Evolutionary conservation across 1,284 basidiomycete species (phyloP).

Genomic region (Cystobasidiaceae sp.): DNA sequence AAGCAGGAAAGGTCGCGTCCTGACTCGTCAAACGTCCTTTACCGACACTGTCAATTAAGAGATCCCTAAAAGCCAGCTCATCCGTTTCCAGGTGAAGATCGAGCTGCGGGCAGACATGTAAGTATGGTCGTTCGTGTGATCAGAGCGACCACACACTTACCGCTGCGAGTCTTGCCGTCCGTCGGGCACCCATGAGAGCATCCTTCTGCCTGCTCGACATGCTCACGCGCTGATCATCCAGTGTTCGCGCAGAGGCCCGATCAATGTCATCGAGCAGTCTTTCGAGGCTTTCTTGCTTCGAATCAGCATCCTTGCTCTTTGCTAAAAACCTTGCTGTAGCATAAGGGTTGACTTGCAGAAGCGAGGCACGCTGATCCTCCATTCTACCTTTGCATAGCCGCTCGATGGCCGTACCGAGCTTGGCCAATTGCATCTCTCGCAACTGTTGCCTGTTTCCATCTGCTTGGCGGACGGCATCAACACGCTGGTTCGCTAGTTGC

Average conservation of each 20-base stretch:
- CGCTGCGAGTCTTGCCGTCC: conserved; percentile 1
- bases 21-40: conserved; percentile 39
- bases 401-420: conserved; percentile 42
- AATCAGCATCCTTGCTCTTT: not conserved
- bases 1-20: conserved; percentile 35
- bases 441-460: conserved; percentile 31
- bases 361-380: conserved; percentile 44
- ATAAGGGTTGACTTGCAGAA: conserved; percentile 29
- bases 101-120: no score
- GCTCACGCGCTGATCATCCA: conserved; percentile 63
- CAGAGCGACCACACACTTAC: not conserved
- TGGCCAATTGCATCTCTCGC: conserved; percentile 40
- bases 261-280: conserved; percentile 64
- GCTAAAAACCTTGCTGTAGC: not conserved
- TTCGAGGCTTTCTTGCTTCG: conserved; percentile 51
- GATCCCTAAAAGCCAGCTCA: conserved; percentile 35
- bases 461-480: conserved; percentile 62
- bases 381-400: conserved; percentile 42
- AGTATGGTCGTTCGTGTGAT: not conserved
- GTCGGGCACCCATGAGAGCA: conserved; percentile 53
- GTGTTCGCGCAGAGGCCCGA: conserved; percentile 61
- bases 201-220: conserved; percentile 58
- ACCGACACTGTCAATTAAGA: conserved; percentile 36
- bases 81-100: conserved; percentile 30
- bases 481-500: conserved; percentile 77